These are phyloP conservation scores for Kluyveromyces dobzhanskii DNA, from an alignment of 805 yeast species.

Conservation along the genomic window DNA sequence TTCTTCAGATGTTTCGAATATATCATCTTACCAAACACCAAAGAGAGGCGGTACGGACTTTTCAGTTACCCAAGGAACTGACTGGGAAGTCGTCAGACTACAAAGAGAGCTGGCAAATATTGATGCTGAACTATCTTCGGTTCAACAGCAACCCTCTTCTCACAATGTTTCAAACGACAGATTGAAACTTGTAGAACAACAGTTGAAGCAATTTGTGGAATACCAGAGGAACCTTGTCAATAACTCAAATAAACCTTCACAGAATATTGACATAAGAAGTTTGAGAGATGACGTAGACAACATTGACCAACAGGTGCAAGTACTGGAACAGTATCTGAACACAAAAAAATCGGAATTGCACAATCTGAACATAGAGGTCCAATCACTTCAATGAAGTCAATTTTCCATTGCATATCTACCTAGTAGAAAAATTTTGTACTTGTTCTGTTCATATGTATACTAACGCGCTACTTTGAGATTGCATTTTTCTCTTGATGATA, in stretches of 20 bases:
- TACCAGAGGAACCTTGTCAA: constrained; percentile 54
- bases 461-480: neutral
- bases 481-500: neutral
- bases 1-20: constrained; percentile 14
- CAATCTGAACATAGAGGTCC: constrained; percentile 37
- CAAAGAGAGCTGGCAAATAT: constrained; percentile 70
- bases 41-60: constrained; percentile 57
- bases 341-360: constrained; percentile 54
- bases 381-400: constrained; percentile 6
- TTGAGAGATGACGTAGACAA: constrained; percentile 55
- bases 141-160: constrained; percentile 34
- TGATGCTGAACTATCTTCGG: constrained; percentile 54
- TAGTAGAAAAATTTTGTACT: neutral
- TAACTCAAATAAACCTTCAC: constrained; percentile 8
- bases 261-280: constrained; percentile 35
- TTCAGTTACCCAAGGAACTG: constrained; percentile 62
- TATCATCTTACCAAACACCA: constrained; percentile 26
- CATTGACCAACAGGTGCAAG: constrained; percentile 68
- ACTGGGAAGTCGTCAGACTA: constrained; percentile 87
- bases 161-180: constrained; percentile 26
- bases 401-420: neutral
- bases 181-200: constrained; percentile 38
- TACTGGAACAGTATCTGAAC: constrained; percentile 59
- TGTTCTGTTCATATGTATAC: too few relatives aligned
- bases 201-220: constrained; percentile 72